Evolutionary conservation across 805 yeast genomes (phyloP), one percentile per base, ranked within the genome.

Genomic region (Metschnikowia noctiluminum): DNA sequence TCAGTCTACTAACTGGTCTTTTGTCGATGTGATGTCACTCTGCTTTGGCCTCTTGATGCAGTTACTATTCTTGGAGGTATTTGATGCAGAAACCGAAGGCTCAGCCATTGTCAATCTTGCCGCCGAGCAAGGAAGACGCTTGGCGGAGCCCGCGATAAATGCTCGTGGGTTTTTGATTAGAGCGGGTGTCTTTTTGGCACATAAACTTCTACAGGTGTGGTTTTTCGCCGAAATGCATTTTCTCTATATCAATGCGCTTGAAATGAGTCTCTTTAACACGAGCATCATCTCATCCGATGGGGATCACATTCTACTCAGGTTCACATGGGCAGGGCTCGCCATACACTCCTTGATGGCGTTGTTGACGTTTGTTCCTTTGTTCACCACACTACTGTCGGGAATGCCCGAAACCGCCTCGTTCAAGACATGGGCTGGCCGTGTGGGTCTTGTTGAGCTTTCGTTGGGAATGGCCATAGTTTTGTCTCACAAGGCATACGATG

Each of bases 271-370:
- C 16, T 46, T 55, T 36, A 52, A 54, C 11, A 36, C 39, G 28
- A 7, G 28, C n/a, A 14, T 41, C 21, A 28, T 41, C 16, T 6
- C 39, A 12, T 5, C 38, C 21, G 38, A 35, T 7, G 40, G 31
- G 7, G 15, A n/a, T 2, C 14, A 38, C 10, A 10, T 38, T 7
- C 10, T 34, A 15, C 13, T 38, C 2, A 28, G 37, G 11, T 42
- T 44, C 14, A 44, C 49, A 13, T 50, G 54, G 58, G 43, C 42
- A 4, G 58, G 56, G 1, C n/a, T 48, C 7, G 12, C 42, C 32
- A n/a, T 52, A 14, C 57, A 56, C 27, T 31, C 44, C 14, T 45
- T 49, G 3, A 35, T 43, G 43, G 16, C 46, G 1, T 40, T 51
- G 12, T 51, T 48, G 37, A 50, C 59, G 9, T 7, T 52, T 13